These are phyloP conservation scores for Lactarius sanguifluus DNA, from an alignment of 768 basidiomycete genomes.

Conservation along the genomic window DNA sequence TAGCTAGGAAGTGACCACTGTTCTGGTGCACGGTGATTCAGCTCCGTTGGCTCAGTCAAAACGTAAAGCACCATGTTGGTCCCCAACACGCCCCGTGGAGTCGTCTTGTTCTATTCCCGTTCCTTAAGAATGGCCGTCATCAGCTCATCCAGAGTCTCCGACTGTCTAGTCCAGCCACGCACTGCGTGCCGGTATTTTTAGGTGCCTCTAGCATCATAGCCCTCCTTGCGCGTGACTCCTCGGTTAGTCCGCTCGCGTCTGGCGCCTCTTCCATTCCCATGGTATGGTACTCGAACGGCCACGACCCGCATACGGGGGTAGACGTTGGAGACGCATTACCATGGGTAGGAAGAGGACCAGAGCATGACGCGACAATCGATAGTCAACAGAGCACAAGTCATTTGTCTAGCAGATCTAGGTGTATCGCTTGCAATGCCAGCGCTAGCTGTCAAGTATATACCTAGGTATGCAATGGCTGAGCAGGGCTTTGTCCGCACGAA, in stretches of 20 bases:
- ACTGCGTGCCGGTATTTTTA: neutral
- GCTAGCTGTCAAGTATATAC: neutral
- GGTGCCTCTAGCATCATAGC: neutral
- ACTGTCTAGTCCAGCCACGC: neutral
- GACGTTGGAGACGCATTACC: conserved; percentile 30
- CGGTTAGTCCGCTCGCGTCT: conserved; percentile 21
- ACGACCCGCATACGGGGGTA: conserved; percentile 15
- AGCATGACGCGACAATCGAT: conserved; percentile 12
- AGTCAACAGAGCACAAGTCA: conserved; percentile 6
- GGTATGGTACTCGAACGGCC: conserved; percentile 41
- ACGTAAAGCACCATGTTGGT: neutral
- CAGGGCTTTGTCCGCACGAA: neutral
- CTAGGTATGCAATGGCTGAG: neutral
- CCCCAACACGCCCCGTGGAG: neutral
- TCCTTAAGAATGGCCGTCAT: neutral
- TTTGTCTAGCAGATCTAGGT: neutral
- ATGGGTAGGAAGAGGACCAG: conserved; percentile 37
- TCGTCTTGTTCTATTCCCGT: neutral
- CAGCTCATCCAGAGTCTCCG: conserved; percentile 3
- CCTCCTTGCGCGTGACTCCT: conserved; percentile 2
- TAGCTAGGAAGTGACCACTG: conserved; percentile 3
- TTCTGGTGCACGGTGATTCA: conserved; percentile 16
- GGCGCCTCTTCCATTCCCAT: conserved; percentile 51
- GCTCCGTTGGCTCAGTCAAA: neutral
- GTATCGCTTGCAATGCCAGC: neutral